Evolutionary conservation across 306 rosid genomes (phyloP), one percentile per base, ranked within the genome.

Genomic region (Phaseolus lunatus): DNA sequence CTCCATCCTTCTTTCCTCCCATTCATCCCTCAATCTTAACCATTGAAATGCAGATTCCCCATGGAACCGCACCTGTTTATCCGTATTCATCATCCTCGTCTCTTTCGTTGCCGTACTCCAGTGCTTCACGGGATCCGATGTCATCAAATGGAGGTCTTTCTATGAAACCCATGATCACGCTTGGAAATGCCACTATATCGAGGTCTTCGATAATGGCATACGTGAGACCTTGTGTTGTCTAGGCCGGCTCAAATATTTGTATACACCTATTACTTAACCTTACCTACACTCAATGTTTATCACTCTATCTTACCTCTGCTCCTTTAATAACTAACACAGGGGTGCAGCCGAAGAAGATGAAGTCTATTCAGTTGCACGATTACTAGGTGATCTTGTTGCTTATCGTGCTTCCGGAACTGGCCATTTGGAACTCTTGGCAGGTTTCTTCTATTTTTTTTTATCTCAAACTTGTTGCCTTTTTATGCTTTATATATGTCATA

Each of bases 171-270:
- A 87, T 78, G 91, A 90, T 79, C 73, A 73, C 82, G 97, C 96
- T 79, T 94, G 97, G 98, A 91, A 85, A 84, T 87, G 85, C 47
- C 98, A 94, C 84, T 94, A 94, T 65, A 81, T 87, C 68, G 97
- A 94, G 90, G 84, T 94, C 3, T 94, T 94, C 50, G 98, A 94
- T 73, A 66, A 90, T 78, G 92, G 92, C 65, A 85, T 94, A 70
- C 98, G 98, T 4, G 98, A 94, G 78, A 93, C 93, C 63, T 81
- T 94, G 90, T 94, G 98, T 86, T 94, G 97, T 80, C 80, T 94
- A 15, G 98, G 97, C 62, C 92, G 97, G 8, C 80, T 54, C 84
- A 91, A 90, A 82, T 94, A 94, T 90, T 68, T 91, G 97, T 90
- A 85, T 70, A 72, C 73, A 29, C 65, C 67, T 77, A 37, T 37